Percentiles rank a stretch among this genome's conserved stretches.
phyloP scores from a whole-genome alignment of 768 basidiomycete genomes.

The Cyclocybe cylindracea region DNA sequence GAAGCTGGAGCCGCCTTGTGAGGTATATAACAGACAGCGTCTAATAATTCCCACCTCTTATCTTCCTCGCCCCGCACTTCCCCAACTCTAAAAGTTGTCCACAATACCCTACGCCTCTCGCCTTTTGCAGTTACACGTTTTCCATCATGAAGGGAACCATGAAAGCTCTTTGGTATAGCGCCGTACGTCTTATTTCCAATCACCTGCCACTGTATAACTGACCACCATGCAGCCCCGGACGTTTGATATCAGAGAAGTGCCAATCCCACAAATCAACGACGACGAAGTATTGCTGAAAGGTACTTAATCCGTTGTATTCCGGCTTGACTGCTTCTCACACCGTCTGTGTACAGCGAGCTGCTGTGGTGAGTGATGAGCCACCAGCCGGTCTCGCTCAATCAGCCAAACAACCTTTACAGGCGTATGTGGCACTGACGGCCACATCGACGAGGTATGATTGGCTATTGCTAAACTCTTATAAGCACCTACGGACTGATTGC shows the following conservation, averaged over 20 bases:
- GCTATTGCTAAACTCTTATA: slow-evolving; percentile 50
- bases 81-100: too few species aligned
- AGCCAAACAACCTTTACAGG: slow-evolving; percentile 23
- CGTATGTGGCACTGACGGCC: slow-evolving; percentile 65
- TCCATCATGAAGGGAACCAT: slow-evolving; percentile 60
- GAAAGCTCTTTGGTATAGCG: slow-evolving; percentile 75
- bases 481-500: slow-evolving; percentile 1
- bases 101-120: too few species aligned
- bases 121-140: neutral
- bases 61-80: too few species aligned
- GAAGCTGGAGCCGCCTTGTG: too few species aligned
- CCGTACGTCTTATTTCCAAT: slow-evolving; percentile 59
- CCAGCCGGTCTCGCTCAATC: slow-evolving; percentile 13
- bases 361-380: slow-evolving; percentile 7
- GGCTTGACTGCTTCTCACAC: slow-evolving; percentile 1
- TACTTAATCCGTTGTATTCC: slow-evolving; percentile 14
- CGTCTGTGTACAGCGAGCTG: slow-evolving; percentile 7
- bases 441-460: slow-evolving; percentile 41
- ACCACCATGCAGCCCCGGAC: slow-evolving; percentile 37
- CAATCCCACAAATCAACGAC: slow-evolving; percentile 50
- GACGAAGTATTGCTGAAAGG: slow-evolving; percentile 61
- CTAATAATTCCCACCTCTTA: too few species aligned
- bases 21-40: too few species aligned
- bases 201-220: neutral
- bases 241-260: slow-evolving; percentile 52